Evolutionary conservation across 495 filamentous ascomycete genomes (phyloP).

Genomic region (Venustampulla echinocandica): DNA sequence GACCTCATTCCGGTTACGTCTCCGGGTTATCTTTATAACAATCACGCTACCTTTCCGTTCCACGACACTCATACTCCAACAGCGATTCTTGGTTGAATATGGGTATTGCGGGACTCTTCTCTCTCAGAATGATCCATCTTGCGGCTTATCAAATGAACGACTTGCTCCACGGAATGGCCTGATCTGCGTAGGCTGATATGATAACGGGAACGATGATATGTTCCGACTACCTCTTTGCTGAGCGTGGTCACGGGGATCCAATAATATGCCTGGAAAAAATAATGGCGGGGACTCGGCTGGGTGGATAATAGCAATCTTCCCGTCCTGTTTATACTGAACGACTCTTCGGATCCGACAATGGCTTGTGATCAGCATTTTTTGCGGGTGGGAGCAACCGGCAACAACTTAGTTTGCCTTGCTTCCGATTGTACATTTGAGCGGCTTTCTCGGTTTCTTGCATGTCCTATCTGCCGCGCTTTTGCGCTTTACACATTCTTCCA

Average conservation of each 20-base stretch:
- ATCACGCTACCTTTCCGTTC: slow-evolving; percentile 21
- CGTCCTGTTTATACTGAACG: slow-evolving; percentile 2
- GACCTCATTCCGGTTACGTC: slow-evolving; percentile 25
- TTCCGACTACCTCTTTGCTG: slow-evolving; percentile 23
- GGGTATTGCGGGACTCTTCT: neutral
- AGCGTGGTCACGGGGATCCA: slow-evolving; percentile 20
- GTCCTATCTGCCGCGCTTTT: slow-evolving; percentile 13
- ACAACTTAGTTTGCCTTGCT: slow-evolving; percentile 7
- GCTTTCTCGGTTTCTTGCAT: slow-evolving; percentile 20
- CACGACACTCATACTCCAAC: slow-evolving; percentile 24
- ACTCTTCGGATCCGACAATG: neutral
- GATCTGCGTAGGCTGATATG: too few species aligned
- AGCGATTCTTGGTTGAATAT: slow-evolving; percentile 24
- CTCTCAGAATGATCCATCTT: neutral
- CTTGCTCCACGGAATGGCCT: too few species aligned
- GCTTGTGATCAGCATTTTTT: slow-evolving; percentile 16
- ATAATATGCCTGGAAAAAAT: too few species aligned
- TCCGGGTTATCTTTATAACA: slow-evolving; percentile 24
- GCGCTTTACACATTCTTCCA: slow-evolving; percentile 2
- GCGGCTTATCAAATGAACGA: neutral
- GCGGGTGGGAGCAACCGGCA: slow-evolving; percentile 12
- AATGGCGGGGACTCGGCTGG: neutral
- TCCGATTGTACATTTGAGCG: slow-evolving; percentile 17
- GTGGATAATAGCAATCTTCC: neutral
- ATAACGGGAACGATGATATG: too few species aligned